Conservation (phyloP, 2,329 filamentous ascomycete species). For the Berkeleyomyces rouxiae region DNA sequence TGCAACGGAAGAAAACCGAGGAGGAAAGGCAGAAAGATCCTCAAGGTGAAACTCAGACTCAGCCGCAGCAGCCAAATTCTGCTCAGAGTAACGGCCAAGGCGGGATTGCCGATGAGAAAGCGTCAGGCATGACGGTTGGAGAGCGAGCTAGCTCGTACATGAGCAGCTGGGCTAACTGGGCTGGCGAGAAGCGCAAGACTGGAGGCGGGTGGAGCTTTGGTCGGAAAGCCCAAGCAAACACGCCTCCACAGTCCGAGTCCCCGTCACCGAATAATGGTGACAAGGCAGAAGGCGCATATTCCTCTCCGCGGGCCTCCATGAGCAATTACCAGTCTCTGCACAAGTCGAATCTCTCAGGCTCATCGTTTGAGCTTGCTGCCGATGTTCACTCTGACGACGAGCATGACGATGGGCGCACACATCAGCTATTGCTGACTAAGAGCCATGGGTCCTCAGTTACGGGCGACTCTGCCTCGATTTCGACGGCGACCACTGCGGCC, state of each 20-base stretch:
- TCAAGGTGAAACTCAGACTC: slow-evolving; percentile 5
- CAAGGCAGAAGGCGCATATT: neutral
- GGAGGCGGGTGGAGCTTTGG: slow-evolving; percentile 28
- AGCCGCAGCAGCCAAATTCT: neutral
- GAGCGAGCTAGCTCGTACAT: slow-evolving; percentile 45
- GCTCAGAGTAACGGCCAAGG: slow-evolving; percentile 11
- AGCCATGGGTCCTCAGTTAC: neutral
- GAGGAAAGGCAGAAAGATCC: slow-evolving; percentile 19
- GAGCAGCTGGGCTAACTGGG: slow-evolving; percentile 55
- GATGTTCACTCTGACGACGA: slow-evolving; percentile 13
- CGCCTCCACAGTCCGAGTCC: slow-evolving; percentile 19
- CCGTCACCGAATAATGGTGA: slow-evolving; percentile 17
- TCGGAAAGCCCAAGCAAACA: slow-evolving; percentile 23
- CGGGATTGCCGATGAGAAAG: neutral
- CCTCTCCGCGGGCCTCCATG: slow-evolving; percentile 8
- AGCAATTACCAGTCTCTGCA: slow-evolving; percentile 9
- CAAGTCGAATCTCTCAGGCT: slow-evolving; percentile 8
- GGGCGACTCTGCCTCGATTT: neutral
- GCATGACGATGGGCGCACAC: neutral
- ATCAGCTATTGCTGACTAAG: neutral
- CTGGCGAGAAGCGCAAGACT: slow-evolving; percentile 55
- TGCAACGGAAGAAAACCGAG: slow-evolving; percentile 27
- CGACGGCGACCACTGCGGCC: neutral
- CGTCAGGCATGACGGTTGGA: slow-evolving; percentile 5
- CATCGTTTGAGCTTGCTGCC: slow-evolving; percentile 9